Base-by-base conservation (phyloP, 1,284 basidiomycete species). In the Lentinula novae-zelandiae region DNA sequence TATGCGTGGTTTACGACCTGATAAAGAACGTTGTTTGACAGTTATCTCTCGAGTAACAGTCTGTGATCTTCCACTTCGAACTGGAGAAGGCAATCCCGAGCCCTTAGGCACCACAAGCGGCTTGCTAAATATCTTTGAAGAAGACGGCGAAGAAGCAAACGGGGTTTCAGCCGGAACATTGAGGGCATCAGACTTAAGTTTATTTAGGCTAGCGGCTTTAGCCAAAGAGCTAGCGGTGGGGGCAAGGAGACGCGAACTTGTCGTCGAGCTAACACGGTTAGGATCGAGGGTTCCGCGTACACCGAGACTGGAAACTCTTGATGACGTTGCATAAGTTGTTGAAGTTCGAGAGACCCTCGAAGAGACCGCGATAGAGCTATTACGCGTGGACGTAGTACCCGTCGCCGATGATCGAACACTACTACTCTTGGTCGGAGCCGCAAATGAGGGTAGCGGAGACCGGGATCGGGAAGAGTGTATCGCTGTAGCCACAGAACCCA, bases 161-260 rank as follows among this genome's bases (percentile, higher is more conserved):
- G 50, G 22, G 40, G 64, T 62, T 27, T 67, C 66, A 58, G 65
- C 56, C 33, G 57, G 66, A 51, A 44, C 39, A 42, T 42, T 34
- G 5, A 51, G 31, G 8, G 13, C 9, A 31, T 15, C 36, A 13
- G 57, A 58, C 38, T 58, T 58, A 12, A 58, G 46, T 31, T 40
- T 62, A 38, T 34, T 59, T 5, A 61, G 56, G 66, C 76, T 64
- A 54, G 67, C 67, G 17, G 68, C 74, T 74, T 86, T 90, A 2
- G 90, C 90, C 31, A 92, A 75, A 0, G 90, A 92, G 65, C 89
- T 89, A 2, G 86, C 89, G 0, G 90, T 92, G 0, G 89, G 89
- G 0, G 88, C 87, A 57, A 85, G 73, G 13, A 92, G 75, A 22
- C 86, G 82, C 2, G 88, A 90, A 0, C 72, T 69, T 5, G 66